Percentiles rank a stretch among this genome's conserved stretches.
These are phyloP conservation scores for Exophiala calicioides DNA, from an alignment of 2,329 filamentous ascomycete species.

Conservation along the genomic window DNA sequence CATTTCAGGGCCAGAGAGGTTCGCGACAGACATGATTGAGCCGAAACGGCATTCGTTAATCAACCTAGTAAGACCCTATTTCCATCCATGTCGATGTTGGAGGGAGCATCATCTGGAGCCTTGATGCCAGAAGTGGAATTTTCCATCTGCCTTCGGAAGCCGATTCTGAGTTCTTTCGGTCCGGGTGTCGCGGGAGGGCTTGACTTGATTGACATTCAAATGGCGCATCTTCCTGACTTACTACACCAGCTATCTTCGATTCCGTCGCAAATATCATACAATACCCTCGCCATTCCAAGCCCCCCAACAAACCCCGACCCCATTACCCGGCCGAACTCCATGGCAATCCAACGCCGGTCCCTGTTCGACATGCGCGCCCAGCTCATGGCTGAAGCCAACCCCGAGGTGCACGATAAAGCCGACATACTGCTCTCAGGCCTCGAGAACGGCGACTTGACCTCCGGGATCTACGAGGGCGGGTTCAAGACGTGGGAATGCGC, in stretches of 20 bases:
- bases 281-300: constrained; percentile 45
- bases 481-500: constrained; percentile 71
- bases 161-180: background rate
- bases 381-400: constrained; percentile 59
- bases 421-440: constrained; percentile 51
- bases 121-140: background rate
- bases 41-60: constrained; percentile 47
- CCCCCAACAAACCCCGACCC: too few species aligned
- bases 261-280: constrained; percentile 63
- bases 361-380: constrained; percentile 65
- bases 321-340: constrained; percentile 32
- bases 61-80: constrained; percentile 46
- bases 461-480: constrained; percentile 64
- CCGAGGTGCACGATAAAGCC: constrained; percentile 32
- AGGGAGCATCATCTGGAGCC: background rate
- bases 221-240: constrained; percentile 9
- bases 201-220: too few species aligned
- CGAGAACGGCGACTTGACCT: constrained; percentile 55
- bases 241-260: constrained; percentile 16
- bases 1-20: constrained; percentile 12
- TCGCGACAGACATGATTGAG: constrained; percentile 31
- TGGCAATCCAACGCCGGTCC: constrained; percentile 49
- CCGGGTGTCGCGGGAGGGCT: too few species aligned
- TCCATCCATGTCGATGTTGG: background rate
- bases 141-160: background rate